phyloP scores from a whole-genome alignment of 176 grass and related monocot genomes.

The Oryza punctata region DNA sequence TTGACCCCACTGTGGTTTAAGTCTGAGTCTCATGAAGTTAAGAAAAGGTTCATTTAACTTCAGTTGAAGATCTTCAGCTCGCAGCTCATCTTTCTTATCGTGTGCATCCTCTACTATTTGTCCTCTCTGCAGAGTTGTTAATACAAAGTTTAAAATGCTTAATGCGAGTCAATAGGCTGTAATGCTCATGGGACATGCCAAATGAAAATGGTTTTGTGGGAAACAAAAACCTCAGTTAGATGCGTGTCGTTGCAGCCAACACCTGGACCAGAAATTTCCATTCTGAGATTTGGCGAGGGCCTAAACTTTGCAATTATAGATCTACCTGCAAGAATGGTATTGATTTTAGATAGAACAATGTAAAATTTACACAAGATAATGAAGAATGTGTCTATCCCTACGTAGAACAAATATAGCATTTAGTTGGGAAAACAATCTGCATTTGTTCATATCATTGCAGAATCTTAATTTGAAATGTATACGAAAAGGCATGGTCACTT shows the following conservation, averaged over 20 bases:
- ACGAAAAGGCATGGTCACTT: neutral
- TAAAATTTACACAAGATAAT: neutral
- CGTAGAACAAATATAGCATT: neutral
- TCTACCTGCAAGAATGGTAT: neutral
- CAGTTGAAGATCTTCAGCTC: neutral
- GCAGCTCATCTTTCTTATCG: neutral
- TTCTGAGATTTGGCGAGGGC: neutral
- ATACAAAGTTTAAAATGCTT: neutral
- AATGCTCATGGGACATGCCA: neutral
- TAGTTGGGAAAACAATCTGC: neutral
- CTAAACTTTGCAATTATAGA: neutral
- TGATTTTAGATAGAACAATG: neutral
- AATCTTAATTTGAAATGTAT: neutral
- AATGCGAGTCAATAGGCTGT: neutral
- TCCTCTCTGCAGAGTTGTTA: neutral
- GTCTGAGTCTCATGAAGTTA: constrained; percentile 1
- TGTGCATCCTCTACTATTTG: neutral
- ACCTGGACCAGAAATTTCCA: neutral
- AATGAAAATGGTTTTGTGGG: neutral
- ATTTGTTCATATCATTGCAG: neutral
- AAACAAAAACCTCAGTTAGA: neutral
- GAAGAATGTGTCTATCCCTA: neutral
- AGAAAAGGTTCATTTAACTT: neutral
- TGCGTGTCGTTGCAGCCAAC: neutral
- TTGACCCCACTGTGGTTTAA: neutral